Conservation (phyloP, 2,329 filamentous ascomycete genomes). For the Exophiala sp. region DNA sequence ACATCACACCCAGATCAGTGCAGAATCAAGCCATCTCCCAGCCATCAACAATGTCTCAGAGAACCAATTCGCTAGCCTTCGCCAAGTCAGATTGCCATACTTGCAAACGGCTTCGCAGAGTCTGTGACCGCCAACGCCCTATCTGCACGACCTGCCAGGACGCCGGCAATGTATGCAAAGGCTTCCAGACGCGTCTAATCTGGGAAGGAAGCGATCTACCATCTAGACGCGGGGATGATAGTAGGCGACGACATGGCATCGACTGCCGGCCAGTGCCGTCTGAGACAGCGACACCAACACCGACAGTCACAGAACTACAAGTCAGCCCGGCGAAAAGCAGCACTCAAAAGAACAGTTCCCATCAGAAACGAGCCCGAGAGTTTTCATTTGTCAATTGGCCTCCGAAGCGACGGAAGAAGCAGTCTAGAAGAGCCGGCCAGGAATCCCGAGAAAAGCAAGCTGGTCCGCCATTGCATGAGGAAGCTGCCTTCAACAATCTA, state of each 20-base stretch:
- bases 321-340: not conserved
- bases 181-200: not conserved
- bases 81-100: slow-evolving; percentile 1
- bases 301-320: not conserved
- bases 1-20: not conserved
- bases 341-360: not conserved
- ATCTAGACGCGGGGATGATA: not conserved
- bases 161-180: not conserved
- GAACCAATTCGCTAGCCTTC: not conserved
- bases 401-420: not conserved
- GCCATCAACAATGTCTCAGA: not conserved
- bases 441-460: not conserved
- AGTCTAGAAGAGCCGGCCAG: not conserved
- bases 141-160: not conserved
- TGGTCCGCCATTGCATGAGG: not conserved
- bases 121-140: not conserved
- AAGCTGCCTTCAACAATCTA: not conserved
- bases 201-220: not conserved
- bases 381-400: slow-evolving; percentile 1
- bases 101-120: not conserved
- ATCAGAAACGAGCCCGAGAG: not conserved
- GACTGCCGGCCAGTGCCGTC: not conserved
- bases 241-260: not conserved
- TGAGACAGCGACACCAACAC: not conserved
- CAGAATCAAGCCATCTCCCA: no score